phyloP scores from a whole-genome alignment of 208 protist species.

The Tritrichomonas musculus region DNA sequence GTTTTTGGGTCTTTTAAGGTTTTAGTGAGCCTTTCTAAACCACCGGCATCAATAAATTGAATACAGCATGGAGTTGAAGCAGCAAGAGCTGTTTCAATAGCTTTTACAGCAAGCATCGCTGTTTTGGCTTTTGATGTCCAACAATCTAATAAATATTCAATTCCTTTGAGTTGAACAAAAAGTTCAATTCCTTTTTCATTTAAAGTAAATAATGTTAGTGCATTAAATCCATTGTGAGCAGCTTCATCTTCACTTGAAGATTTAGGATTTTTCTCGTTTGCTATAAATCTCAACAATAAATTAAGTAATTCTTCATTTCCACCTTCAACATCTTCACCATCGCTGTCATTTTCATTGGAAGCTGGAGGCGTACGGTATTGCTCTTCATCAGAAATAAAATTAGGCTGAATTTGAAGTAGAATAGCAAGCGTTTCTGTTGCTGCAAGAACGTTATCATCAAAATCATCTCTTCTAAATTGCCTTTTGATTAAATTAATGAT shows the following conservation, averaged over 20 bases:
- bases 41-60: slow-evolving; percentile 17
- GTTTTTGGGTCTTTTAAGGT: background rate
- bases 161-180: background rate
- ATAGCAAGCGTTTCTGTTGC: background rate
- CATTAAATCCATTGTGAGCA: background rate
- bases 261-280: background rate
- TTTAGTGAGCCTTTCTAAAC: background rate
- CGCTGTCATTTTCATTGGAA: background rate
- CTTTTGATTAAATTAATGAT: background rate
- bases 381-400: too few relatives aligned
- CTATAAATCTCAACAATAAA: background rate
- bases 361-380: too few relatives aligned
- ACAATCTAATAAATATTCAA: background rate
- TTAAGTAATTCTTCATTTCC: slow-evolving; percentile 1
- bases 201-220: background rate
- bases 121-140: background rate
- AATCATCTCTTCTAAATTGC: background rate
- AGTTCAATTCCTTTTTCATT: background rate
- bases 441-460: slow-evolving; percentile 25
- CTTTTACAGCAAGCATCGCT: background rate
- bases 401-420: background rate
- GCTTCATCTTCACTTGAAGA: background rate
- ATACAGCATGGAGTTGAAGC: background rate
- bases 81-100: background rate
- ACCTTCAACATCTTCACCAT: too few relatives aligned